Base-by-base conservation (phyloP, 78 protist genomes). In the Protostelium mycophagum region DNA sequence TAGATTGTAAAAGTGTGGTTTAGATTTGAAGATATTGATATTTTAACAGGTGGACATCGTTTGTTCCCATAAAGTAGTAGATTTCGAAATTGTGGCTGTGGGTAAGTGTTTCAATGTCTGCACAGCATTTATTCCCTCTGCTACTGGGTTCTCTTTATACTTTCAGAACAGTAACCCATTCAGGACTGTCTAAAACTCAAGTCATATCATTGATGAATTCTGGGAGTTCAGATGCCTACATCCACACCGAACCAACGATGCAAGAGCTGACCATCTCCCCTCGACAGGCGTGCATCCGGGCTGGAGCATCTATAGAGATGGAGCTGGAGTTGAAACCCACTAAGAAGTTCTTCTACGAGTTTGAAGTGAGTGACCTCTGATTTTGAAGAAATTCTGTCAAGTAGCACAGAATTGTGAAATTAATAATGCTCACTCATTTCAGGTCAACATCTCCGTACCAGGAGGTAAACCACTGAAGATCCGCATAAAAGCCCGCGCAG, bases 401-500 rank as follows among this genome's bases (percentile, higher is more conserved):
- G n/a, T n/a, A n/a, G n/a, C n/a, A n/a, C n/a, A n/a, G n/a, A n/a
- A n/a, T n/a, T n/a, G n/a, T n/a, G n/a, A n/a, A n/a, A n/a, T n/a
- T n/a, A n/a, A n/a, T n/a, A n/a, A 51, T 51, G 16, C 73, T 51
- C 5, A 51, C 73, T 51, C 73, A 16, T 51, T 25, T 51, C 73
- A 51, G 36, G 0, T 87, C 29, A 31, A 51, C 34, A 0, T 85
- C 37, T 0, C 0, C 37, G 84, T 91, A 10, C 93, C 94, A 36
- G 94, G 94, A 35, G 89, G 91, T 0, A 31, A 36, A 37, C 37
- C 38, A 38, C 1, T 89, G 38, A 37, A 37, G 84, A 35, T 93
- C 37, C 29, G 86, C 28, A 85, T 95, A 10, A 23, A 0, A 28
- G 93, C 91, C 1, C 88, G 90, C 35, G 90, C 94, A 28, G 35